Evolutionary conservation across 2,329 filamentous ascomycete genomes (phyloP).

Genomic region (Ascosphaera apis): DNA sequence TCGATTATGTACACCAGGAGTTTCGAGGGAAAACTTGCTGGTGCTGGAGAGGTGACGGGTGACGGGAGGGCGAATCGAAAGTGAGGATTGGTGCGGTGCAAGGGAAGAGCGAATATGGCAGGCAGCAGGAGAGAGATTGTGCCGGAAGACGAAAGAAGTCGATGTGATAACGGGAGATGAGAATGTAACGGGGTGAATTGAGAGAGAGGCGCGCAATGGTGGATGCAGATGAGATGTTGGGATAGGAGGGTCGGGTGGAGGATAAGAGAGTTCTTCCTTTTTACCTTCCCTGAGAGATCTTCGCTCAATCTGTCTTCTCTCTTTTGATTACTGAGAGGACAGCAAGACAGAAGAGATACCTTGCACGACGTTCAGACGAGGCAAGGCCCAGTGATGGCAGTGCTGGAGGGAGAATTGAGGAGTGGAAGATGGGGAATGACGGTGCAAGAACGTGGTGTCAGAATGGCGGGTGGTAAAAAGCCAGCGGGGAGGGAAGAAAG

Average conservation of each 20-base stretch:
- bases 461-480: neutral
- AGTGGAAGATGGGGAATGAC: neutral
- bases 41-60: constrained; percentile 27
- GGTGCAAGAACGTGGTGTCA: neutral
- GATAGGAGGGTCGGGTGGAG: constrained; percentile 3
- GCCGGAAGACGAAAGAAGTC: constrained; percentile 14
- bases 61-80: constrained; percentile 9
- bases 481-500: neutral
- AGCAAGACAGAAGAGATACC: neutral
- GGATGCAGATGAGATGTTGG: constrained; percentile 10
- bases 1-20: constrained; percentile 61
- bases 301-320: neutral
- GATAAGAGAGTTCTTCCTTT: neutral
- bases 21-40: constrained; percentile 87
- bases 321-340: neutral
- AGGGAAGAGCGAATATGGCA: constrained; percentile 7
- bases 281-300: neutral
- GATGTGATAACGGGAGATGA: constrained; percentile 8
- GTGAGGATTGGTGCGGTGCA: constrained; percentile 4
- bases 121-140: constrained; percentile 10
- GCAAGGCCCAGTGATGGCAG: neutral
- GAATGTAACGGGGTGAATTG: constrained; percentile 4
- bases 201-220: constrained; percentile 10
- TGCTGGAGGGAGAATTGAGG: neutral
- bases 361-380: neutral